phyloP scores from a whole-genome alignment of 139 green algal species.

The Chlamydomonas applanata region DNA sequence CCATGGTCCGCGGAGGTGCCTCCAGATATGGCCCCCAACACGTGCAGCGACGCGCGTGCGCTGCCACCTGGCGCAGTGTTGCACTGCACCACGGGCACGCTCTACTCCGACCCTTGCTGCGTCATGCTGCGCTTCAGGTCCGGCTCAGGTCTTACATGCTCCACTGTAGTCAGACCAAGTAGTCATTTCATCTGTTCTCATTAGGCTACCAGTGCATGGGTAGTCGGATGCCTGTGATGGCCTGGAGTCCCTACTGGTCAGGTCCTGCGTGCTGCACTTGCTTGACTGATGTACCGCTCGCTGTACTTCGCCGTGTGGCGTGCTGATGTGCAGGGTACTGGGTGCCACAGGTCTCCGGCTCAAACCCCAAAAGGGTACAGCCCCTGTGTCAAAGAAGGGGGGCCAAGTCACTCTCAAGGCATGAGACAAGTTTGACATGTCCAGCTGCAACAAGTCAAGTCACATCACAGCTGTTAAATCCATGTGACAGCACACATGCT shows the following conservation, averaged over 20 bases:
- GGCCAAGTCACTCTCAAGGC: too few species aligned
- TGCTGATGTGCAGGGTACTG: too few species aligned
- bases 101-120: not conserved
- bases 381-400: too few species aligned
- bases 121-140: not conserved
- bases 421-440: too few species aligned
- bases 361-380: too few species aligned
- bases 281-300: not conserved
- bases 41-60: not conserved
- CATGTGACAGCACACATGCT: too few species aligned
- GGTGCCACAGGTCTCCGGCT: too few species aligned
- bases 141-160: not conserved
- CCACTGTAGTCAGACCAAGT: too few species aligned
- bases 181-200: too few species aligned
- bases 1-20: not conserved
- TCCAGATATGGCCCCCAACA: not conserved
- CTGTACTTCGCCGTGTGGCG: not conserved
- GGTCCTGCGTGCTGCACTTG: not conserved
- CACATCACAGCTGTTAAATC: too few species aligned
- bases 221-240: not conserved
- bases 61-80: not conserved
- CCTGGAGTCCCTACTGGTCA: not conserved
- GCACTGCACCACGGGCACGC: not conserved
- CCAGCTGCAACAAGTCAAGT: too few species aligned
- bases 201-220: not conserved